These are phyloP conservation scores for Micromonas commoda DNA, from an alignment of 139 green algal genomes.

Conservation along the genomic window DNA sequence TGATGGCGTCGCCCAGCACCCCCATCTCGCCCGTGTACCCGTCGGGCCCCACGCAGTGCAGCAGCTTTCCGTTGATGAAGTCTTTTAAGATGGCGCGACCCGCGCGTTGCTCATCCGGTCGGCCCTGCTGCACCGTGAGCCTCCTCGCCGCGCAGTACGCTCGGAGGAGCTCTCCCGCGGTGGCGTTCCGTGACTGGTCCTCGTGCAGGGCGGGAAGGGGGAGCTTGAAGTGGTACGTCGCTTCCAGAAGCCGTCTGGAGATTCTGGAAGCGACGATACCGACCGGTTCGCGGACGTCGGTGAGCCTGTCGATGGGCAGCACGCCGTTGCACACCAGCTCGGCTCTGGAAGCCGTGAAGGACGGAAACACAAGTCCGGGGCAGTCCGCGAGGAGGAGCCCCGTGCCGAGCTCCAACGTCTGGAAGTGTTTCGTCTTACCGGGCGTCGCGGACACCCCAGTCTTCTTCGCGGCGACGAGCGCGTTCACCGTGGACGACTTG, in stretches of 20 bases:
- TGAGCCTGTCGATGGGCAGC: slow-evolving; percentile 92
- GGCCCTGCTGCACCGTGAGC: slow-evolving; percentile 43
- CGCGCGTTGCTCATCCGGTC: slow-evolving; percentile 79
- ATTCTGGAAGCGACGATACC: slow-evolving; percentile 58
- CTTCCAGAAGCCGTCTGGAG: slow-evolving; percentile 53
- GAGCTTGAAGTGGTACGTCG: slow-evolving; percentile 67
- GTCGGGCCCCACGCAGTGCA: slow-evolving; percentile 72
- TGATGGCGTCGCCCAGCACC: not conserved
- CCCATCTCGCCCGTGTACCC: slow-evolving; percentile 28
- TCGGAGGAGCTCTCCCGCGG: slow-evolving; percentile 56
- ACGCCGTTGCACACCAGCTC: slow-evolving; percentile 96
- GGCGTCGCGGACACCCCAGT: slow-evolving; percentile 89
- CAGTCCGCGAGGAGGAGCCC: slow-evolving; percentile 79
- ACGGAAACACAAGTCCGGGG: slow-evolving; percentile 88
- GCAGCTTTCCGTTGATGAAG: slow-evolving; percentile 80
- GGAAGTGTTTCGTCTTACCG: slow-evolving; percentile 99
- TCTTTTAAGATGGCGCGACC: slow-evolving; percentile 79
- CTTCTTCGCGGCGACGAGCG: slow-evolving; percentile 91
- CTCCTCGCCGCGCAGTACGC: slow-evolving; percentile 53
- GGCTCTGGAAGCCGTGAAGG: slow-evolving; percentile 74
- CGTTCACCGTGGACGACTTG: slow-evolving; percentile 87
- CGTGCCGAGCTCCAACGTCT: slow-evolving; percentile 80
- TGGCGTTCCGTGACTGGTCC: slow-evolving; percentile 24
- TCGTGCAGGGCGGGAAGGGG: slow-evolving; percentile 45
- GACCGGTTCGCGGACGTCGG: slow-evolving; percentile 67